These are phyloP conservation scores for Polytrichum commune DNA, from an alignment of 225 moss, liverwort and hornwort species.

Conservation along the genomic window DNA sequence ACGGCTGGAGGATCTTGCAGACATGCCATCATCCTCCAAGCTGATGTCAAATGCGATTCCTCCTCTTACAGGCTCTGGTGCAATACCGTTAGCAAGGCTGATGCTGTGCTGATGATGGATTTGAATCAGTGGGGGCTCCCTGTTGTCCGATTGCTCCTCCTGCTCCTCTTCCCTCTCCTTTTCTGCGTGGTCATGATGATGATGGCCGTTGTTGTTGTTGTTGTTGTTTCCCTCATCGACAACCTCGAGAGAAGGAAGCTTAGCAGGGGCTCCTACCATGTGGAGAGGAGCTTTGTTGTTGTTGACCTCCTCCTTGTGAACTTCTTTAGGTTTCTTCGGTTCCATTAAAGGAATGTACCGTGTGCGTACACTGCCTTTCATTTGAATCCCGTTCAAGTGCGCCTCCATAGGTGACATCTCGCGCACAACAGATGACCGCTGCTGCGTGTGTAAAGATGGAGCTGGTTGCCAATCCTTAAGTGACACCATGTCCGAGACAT, in stretches of 20 bases:
- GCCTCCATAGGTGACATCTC: conserved; percentile 6
- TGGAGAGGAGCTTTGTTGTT: conserved; percentile 24
- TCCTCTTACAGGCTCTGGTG: conserved; percentile 36
- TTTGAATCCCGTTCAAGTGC: conserved; percentile 5
- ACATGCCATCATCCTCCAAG: conserved; percentile 27
- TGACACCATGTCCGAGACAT: conserved; percentile 36
- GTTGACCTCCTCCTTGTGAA: conserved; percentile 27
- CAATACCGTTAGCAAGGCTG: conserved; percentile 48
- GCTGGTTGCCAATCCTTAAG: conserved; percentile 51
- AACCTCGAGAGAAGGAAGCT: conserved; percentile 2
- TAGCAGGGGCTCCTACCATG: conserved; percentile 12
- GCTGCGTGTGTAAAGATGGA: conserved; percentile 12
- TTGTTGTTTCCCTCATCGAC: conserved; percentile 9
- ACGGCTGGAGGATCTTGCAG: conserved; percentile 39
- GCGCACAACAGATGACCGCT: conserved; percentile 34
- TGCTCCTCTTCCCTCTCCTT: conserved; percentile 21
- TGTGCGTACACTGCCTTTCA: conserved; percentile 18
- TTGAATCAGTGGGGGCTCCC: conserved; percentile 10
- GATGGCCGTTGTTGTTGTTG: conserved; percentile 10
- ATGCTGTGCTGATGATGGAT: conserved; percentile 45
- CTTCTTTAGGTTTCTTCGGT: background rate
- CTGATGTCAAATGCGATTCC: conserved; percentile 46
- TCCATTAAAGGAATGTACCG: conserved; percentile 28
- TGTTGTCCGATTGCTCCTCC: conserved; percentile 16
- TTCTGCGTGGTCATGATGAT: conserved; percentile 12